Conservation (phyloP, 352 stramenopile species). For the Phytopythium litorale region DNA sequence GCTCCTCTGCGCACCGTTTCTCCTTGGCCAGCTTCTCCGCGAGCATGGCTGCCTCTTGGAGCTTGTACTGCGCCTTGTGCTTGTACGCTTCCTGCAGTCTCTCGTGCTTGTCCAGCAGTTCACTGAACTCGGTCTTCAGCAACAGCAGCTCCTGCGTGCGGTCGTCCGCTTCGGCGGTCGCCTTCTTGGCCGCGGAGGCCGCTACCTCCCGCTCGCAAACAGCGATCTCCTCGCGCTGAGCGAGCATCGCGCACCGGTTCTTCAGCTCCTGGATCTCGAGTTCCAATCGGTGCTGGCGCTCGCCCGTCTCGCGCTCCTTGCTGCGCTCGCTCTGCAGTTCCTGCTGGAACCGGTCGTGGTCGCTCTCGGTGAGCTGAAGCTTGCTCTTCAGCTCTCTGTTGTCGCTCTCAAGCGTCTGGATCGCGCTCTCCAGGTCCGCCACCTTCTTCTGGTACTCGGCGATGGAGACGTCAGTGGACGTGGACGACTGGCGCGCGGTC, state of each 20-base stretch:
- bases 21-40: slow-evolving; percentile 34
- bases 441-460: slow-evolving; percentile 23
- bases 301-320: slow-evolving; percentile 26
- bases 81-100: slow-evolving; percentile 33
- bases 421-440: slow-evolving; percentile 26
- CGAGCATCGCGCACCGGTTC: slow-evolving; percentile 33
- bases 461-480: slow-evolving; percentile 17
- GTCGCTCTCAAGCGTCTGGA: slow-evolving; percentile 30
- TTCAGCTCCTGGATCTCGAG: slow-evolving; percentile 42
- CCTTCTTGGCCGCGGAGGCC: slow-evolving; percentile 20
- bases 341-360: slow-evolving; percentile 27
- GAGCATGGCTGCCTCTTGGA: slow-evolving; percentile 26
- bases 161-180: slow-evolving; percentile 30
- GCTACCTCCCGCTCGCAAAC: slow-evolving; percentile 45
- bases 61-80: slow-evolving; percentile 28
- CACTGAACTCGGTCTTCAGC: slow-evolving; percentile 61
- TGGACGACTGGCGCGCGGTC: slow-evolving; percentile 20
- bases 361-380: slow-evolving; percentile 23
- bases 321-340: slow-evolving; percentile 33
- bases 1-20: slow-evolving; percentile 47
- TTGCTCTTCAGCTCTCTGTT: slow-evolving; percentile 40
- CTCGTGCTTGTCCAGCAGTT: slow-evolving; percentile 57
- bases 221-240: slow-evolving; percentile 42
- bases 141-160: slow-evolving; percentile 44
- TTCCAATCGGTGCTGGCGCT: slow-evolving; percentile 25